Evolutionary conservation across 2,329 filamentous ascomycete genomes (phyloP).

Genomic region (Paraconiothyrium brasiliense): DNA sequence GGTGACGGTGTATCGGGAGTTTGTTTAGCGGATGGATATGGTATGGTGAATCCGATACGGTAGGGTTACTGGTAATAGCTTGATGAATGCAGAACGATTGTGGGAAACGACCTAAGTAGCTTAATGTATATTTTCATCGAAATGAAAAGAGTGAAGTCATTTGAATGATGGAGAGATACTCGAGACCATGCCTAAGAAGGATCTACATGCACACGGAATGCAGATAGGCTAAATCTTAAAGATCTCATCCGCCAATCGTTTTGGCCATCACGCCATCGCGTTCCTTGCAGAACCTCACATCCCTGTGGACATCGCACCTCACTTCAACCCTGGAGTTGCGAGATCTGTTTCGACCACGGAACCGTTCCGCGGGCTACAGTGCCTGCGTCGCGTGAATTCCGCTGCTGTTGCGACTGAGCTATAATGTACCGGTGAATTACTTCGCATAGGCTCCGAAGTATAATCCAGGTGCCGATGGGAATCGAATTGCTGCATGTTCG

Average conservation of each 20-base stretch:
- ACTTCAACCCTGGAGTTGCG: background rate
- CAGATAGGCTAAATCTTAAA: background rate
- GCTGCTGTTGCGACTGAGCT: background rate
- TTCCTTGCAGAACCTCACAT: background rate
- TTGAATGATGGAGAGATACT: background rate
- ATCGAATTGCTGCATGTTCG: background rate
- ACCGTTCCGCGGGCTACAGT: background rate
- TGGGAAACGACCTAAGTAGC: background rate
- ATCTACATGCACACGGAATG: background rate
- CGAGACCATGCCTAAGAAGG: background rate
- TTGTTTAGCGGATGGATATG: slow-evolving; percentile 18
- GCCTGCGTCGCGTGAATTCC: background rate
- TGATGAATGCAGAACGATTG: background rate
- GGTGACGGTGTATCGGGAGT: slow-evolving; percentile 50
- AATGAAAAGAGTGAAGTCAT: background rate
- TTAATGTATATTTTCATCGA: slow-evolving; percentile 2
- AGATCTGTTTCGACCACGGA: background rate
- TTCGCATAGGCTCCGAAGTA: background rate
- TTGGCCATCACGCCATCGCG: background rate
- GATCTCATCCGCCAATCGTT: background rate
- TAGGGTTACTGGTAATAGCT: background rate
- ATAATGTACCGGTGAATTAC: background rate
- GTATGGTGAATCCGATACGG: background rate
- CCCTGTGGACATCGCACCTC: background rate
- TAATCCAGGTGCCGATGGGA: background rate